Percentiles rank a stretch among this genome's conserved stretches.
Evolutionary conservation across 2,329 filamentous ascomycete genomes (phyloP).

Genomic region (Bipolaris gigantea): DNA sequence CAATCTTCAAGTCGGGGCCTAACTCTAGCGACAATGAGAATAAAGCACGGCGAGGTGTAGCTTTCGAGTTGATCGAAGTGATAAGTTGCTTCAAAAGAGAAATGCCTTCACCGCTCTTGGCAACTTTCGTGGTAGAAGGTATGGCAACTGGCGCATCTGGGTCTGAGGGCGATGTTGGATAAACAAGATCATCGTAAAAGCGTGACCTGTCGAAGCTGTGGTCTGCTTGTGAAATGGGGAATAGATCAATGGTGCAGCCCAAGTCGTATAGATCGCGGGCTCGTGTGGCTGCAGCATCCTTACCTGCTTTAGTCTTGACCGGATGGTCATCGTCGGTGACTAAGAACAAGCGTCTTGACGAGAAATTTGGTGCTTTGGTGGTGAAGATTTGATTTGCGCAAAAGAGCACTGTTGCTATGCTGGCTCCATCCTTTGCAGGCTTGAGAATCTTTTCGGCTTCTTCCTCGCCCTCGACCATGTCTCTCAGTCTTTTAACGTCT

Average conservation of each 20-base stretch:
- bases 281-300: slow-evolving; percentile 77
- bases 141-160: slow-evolving; percentile 66
- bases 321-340: slow-evolving; percentile 94
- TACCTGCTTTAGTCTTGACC: slow-evolving; percentile 67
- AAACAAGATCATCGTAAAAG: slow-evolving; percentile 97
- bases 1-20: slow-evolving; percentile 80
- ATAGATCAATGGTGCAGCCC: slow-evolving; percentile 87
- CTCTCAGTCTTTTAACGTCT: slow-evolving; percentile 79
- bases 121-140: slow-evolving; percentile 59
- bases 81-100: slow-evolving; percentile 77
- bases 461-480: slow-evolving; percentile 76
- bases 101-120: slow-evolving; percentile 73
- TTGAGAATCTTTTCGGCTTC: slow-evolving; percentile 69
- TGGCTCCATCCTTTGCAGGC: slow-evolving; percentile 68
- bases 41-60: slow-evolving; percentile 79
- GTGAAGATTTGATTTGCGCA: slow-evolving; percentile 97
- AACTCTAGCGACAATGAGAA: slow-evolving; percentile 90
- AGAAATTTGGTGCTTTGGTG: slow-evolving; percentile 90
- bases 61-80: slow-evolving; percentile 87
- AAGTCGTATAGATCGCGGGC: slow-evolving; percentile 96
- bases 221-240: slow-evolving; percentile 76
- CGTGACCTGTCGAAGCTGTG: slow-evolving; percentile 76
- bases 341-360: slow-evolving; percentile 88
- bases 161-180: slow-evolving; percentile 67
- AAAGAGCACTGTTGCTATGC: slow-evolving; percentile 89